phyloP scores from a whole-genome alignment of 371 early-diverging fungal genomes.

The Umbelopsis sp. region DNA sequence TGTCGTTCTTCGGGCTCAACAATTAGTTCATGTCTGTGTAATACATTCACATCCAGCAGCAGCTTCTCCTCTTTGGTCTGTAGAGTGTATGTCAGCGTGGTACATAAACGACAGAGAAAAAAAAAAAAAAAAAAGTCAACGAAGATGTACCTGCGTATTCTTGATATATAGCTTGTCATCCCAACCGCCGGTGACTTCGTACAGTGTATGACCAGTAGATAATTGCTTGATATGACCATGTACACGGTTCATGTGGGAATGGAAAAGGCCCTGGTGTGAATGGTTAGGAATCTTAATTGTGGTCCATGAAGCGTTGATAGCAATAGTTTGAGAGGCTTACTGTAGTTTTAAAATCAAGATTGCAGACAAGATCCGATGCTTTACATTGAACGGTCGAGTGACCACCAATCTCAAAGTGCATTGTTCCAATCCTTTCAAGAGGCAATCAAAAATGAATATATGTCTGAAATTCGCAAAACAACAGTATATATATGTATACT shows the following conservation, averaged over 20 bases:
- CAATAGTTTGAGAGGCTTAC: conserved; percentile 39
- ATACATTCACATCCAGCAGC: conserved; percentile 71
- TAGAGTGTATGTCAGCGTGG: too few species aligned
- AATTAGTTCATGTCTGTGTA: conserved; percentile 64
- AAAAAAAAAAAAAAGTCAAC: not conserved
- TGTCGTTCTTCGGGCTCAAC: conserved; percentile 73
- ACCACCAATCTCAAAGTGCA: conserved; percentile 94
- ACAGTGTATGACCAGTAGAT: conserved; percentile 76
- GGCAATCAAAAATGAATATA: not conserved
- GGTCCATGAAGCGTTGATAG: not conserved
- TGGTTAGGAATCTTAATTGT: not conserved
- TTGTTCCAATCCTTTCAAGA: conserved; percentile 77
- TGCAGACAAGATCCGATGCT: conserved; percentile 73
- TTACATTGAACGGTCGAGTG: conserved; percentile 70
- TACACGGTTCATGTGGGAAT: conserved; percentile 81
- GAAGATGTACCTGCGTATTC: conserved; percentile 22
- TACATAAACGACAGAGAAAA: too few species aligned
- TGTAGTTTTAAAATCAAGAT: conserved; percentile 92
- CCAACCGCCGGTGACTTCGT: conserved; percentile 91
- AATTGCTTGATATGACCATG: conserved; percentile 81
- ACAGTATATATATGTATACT: conserved; percentile 16
- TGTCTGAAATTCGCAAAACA: not conserved
- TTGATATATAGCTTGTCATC: conserved; percentile 71
- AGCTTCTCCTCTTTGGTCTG: conserved; percentile 35
- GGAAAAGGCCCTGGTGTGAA: conserved; percentile 72